A percentile compares a stretch with the other conserved stretches of the same genome.
Evolutionary conservation across 2,329 filamentous ascomycete genomes (phyloP).

Genomic region (Cordyceps farinosa): DNA sequence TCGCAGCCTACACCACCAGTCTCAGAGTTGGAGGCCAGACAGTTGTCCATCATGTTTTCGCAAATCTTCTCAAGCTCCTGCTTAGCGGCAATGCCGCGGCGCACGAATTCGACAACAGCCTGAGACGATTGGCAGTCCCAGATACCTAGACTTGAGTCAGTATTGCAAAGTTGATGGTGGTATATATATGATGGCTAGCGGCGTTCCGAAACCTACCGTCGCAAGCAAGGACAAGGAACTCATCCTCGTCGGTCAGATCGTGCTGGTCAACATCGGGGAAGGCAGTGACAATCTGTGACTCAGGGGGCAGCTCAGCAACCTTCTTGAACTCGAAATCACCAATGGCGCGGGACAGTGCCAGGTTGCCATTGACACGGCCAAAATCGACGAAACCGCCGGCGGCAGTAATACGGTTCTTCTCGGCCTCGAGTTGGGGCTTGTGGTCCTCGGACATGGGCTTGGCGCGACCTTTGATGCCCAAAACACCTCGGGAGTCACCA

Average conservation of each 20-base stretch:
- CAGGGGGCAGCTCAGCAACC: slow-evolving; percentile 92
- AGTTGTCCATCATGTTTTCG: slow-evolving; percentile 99
- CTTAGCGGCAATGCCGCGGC: slow-evolving; percentile 92
- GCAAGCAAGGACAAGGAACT: slow-evolving; percentile 90
- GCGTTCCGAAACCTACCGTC: slow-evolving; percentile 61
- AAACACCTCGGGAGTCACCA: slow-evolving; percentile 89
- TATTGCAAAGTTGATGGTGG: background rate
- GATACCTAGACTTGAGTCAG: slow-evolving; percentile 65
- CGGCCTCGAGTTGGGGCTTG: slow-evolving; percentile 97
- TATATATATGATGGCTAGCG: background rate
- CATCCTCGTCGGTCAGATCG: slow-evolving; percentile 86
- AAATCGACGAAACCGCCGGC: slow-evolving; percentile 98
- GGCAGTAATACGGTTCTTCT: slow-evolving; percentile 93
- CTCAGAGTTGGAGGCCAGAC: slow-evolving; percentile 94
- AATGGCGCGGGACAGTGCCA: slow-evolving; percentile 93
- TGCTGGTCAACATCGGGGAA: slow-evolving; percentile 93
- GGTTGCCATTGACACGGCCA: slow-evolving; percentile 95
- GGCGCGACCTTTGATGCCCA: slow-evolving; percentile 94
- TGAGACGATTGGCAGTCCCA: slow-evolving; percentile 99
- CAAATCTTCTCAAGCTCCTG: slow-evolving; percentile 93
- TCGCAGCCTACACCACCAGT: slow-evolving; percentile 97
- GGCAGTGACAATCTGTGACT: slow-evolving; percentile 97
- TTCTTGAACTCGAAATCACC: slow-evolving; percentile 99
- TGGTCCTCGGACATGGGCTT: slow-evolving; percentile 99
- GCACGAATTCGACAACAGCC: slow-evolving; percentile 93